Percentiles rank a stretch among this genome's conserved stretches.
phyloP scores from a whole-genome alignment of 2,329 filamentous ascomycete genomes.

The Keithomyces neogunnii region DNA sequence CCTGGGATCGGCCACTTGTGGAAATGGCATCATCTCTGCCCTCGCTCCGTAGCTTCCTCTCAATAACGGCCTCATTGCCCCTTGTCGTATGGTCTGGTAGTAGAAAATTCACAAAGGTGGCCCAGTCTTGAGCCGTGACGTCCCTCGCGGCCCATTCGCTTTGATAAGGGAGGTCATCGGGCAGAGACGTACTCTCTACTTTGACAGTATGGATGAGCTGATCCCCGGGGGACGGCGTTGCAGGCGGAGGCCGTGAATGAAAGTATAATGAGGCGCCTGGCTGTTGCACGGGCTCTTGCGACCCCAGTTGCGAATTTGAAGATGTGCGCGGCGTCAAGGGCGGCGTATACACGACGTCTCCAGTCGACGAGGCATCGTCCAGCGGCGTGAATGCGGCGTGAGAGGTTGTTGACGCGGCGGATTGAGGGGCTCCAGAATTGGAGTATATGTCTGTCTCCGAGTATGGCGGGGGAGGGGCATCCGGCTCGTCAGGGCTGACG shows the following conservation, averaged over 20 bases:
- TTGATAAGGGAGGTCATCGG: slow-evolving; percentile 36
- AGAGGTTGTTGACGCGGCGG: slow-evolving; percentile 10
- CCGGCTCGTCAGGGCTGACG: slow-evolving; percentile 22
- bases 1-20: slow-evolving; percentile 18
- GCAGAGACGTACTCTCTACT: slow-evolving; percentile 25
- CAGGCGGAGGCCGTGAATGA: slow-evolving; percentile 29
- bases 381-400: slow-evolving; percentile 15
- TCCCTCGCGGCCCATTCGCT: slow-evolving; percentile 31
- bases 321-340: slow-evolving; percentile 36
- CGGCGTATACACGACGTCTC: slow-evolving; percentile 40
- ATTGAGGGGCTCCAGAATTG: slow-evolving; percentile 23
- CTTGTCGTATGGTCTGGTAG: slow-evolving; percentile 37
- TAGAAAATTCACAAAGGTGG: slow-evolving; percentile 49
- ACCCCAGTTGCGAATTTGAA: slow-evolving; percentile 8
- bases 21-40: slow-evolving; percentile 17
- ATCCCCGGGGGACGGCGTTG: slow-evolving; percentile 10
- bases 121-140: slow-evolving; percentile 46
- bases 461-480: slow-evolving; percentile 47
- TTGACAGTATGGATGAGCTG: slow-evolving; percentile 24
- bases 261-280: slow-evolving; percentile 31
- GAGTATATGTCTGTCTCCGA: slow-evolving; percentile 49
- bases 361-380: slow-evolving; percentile 30
- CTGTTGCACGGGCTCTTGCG: slow-evolving; percentile 1
- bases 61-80: slow-evolving; percentile 37
- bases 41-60: slow-evolving; percentile 40